Evolutionary conservation across 2,329 filamentous ascomycete genomes (phyloP).

Genomic region (Fusarium sp.): DNA sequence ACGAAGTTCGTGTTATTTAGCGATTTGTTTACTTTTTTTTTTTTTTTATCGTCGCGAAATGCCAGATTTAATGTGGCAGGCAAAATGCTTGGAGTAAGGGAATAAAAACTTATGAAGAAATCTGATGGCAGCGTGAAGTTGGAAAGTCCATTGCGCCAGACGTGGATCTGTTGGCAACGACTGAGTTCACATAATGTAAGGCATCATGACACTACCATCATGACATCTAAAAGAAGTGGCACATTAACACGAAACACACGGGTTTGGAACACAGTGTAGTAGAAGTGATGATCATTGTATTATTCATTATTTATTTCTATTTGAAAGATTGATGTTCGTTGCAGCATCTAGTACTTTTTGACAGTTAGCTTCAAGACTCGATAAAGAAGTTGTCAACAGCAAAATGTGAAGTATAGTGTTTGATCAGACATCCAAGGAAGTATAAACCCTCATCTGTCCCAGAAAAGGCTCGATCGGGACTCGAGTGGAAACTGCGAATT

Average conservation of each 20-base stretch:
- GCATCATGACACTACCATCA: not conserved
- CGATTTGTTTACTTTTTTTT: not conserved
- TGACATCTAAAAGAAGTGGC: not conserved
- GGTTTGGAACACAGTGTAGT: not conserved
- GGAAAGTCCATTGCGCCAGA: not conserved
- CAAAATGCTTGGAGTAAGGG: not conserved
- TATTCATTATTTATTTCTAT: not conserved
- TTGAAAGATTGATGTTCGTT: not conserved
- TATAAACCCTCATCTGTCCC: conserved; percentile 75
- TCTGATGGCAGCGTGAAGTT: not conserved
- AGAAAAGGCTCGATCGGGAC: conserved; percentile 74
- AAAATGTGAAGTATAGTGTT: conserved; percentile 39
- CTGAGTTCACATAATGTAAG: not conserved
- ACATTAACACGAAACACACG: not conserved
- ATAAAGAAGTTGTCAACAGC: conserved; percentile 15
- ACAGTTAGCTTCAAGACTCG: conserved; percentile 41
- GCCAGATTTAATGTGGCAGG: not conserved
- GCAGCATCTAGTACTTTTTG: conserved; percentile 24
- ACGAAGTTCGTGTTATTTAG: conserved; percentile 56
- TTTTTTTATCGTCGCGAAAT: not conserved
- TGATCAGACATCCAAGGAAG: conserved; percentile 84
- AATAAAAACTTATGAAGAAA: not conserved
- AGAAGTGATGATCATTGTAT: not conserved
- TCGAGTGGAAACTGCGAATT: conserved; percentile 93
- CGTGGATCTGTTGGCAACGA: not conserved